Conservation (phyloP, 2,329 filamentous ascomycete genomes). For the Triangularia setosa region DNA sequence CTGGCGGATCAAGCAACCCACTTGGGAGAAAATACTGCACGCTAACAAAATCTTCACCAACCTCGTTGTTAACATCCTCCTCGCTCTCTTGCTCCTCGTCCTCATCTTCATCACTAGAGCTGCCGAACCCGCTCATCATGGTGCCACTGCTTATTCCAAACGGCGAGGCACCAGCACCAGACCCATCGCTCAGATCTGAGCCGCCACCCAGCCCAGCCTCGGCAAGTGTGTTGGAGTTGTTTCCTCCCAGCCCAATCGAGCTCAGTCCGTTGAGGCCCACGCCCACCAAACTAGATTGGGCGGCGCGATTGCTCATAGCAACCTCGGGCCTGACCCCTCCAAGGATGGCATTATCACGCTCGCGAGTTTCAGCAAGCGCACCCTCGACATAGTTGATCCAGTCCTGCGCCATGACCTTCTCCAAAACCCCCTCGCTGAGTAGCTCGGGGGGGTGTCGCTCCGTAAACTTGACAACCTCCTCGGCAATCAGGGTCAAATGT, state of each 20-base stretch:
- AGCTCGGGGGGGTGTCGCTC: constrained; percentile 88
- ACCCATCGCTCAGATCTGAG: constrained; percentile 63
- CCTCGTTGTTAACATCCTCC: constrained; percentile 67
- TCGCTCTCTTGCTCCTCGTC: constrained; percentile 87
- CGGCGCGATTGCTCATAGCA: constrained; percentile 72
- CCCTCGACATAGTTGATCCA: constrained; percentile 97
- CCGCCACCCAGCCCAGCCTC: constrained; percentile 77
- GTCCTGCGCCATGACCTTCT: constrained; percentile 81
- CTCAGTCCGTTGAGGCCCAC: constrained; percentile 47
- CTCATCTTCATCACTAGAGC: constrained; percentile 92
- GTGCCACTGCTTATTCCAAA: constrained; percentile 72
- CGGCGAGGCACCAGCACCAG: constrained; percentile 62
- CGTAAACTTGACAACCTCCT: constrained; percentile 98
- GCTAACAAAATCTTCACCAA: constrained; percentile 40
- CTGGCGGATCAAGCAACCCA: not conserved
- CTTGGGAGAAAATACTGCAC: constrained; percentile 1
- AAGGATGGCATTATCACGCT: constrained; percentile 96
- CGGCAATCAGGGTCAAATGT: constrained; percentile 91
- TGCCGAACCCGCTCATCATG: constrained; percentile 85
- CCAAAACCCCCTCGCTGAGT: constrained; percentile 76
- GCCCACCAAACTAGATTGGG: constrained; percentile 44
- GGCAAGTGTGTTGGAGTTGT: constrained; percentile 63
- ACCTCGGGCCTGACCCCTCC: constrained; percentile 92
- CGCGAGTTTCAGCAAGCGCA: constrained; percentile 85
- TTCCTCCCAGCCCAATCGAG: constrained; percentile 34